Evolutionary conservation across 331 rosid genomes (phyloP), one percentile per base, ranked within the genome.

Genomic region (Malus hybrid): DNA sequence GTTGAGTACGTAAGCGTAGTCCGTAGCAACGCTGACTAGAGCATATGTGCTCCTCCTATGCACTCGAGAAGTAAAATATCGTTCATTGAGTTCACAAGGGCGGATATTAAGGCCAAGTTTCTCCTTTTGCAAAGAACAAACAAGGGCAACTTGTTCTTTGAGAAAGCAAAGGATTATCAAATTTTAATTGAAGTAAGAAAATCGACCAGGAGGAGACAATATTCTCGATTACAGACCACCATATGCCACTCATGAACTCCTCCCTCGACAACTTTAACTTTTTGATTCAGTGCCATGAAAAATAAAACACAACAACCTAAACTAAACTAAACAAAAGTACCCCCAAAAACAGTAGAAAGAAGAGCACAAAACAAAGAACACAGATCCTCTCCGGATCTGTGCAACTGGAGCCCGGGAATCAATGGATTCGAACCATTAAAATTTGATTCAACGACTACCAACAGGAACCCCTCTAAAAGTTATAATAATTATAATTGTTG

Each of bases 281-380:
- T 88, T 86, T 77, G 87, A 75, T 90, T 88, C 78, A 82, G 83
- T 89, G 75, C 91, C 89, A 86, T 87, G 77, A 62, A 74, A 36
- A 36, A 36, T 36, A 36, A 39, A 44, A 36, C 44, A 36, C 44
- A 15, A 2, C 20, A 1, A 20, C 13, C 32, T 13, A 14, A 30
- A 8, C 44, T 8, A 36, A 2, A 36, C 44, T 8, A 36, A 36
- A 36, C 44, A 36, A 44, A 73, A 62, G 77, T 28, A 74, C 44
- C 46, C 61, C 18, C 61, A 74, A 91, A 84, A 83, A 87, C 84
- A 87, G 87, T 75, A 39, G 79, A 88, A 87, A 82, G 83, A 80
- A 77, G 63, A 22, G 71, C 78, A 65, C 70, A 81, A 79, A 77
- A 82, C 84, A 65, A 68, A 71, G 39, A 34, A 34, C 39, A 36